Percentiles rank a stretch among this genome's conserved stretches.
Evolutionary conservation across 164 flowering plant genomes (phyloP).

Genomic region (Tinospora cordifolia): DNA sequence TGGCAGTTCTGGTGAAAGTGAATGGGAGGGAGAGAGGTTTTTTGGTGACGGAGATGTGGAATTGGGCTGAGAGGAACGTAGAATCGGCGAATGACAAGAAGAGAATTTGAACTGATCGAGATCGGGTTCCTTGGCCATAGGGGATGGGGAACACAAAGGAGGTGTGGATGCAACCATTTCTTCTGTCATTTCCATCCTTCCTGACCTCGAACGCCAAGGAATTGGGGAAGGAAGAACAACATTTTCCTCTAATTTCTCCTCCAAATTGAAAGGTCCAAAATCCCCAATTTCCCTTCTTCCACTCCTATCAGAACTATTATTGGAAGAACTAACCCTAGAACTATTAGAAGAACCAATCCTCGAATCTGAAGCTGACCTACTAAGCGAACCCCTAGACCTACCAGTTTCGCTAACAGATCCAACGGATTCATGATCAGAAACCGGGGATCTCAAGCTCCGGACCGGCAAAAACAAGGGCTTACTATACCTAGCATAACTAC

Average conservation of each 20-base stretch:
- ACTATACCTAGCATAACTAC: conserved; percentile 22
- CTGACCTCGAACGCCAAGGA: conserved; percentile 84
- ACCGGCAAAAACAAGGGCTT: conserved; percentile 75
- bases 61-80: conserved; percentile 22
- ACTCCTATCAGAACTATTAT: conserved; percentile 14
- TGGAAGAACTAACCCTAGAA: conserved; percentile 16
- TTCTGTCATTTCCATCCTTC: conserved; percentile 50
- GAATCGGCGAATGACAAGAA: conserved; percentile 23
- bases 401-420: conserved; percentile 18
- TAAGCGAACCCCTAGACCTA: conserved; percentile 15
- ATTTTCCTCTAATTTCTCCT: conserved; percentile 32
- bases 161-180: conserved; percentile 18
- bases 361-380: conserved; percentile 27
- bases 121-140: conserved; percentile 30
- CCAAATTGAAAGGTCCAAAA: conserved; percentile 22
- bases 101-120: conserved; percentile 23
- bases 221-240: conserved; percentile 77
- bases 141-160: conserved; percentile 22
- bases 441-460: conserved; percentile 63
- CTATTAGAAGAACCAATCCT: conserved; percentile 13
- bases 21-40: conserved; percentile 38
- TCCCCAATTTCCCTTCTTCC: conserved; percentile 25
- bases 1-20: conserved; percentile 37
- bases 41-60: conserved; percentile 31
- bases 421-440: conserved; percentile 25